Evolutionary conservation across 2,329 filamentous ascomycete species (phyloP).

Genomic region (Paecilomyces sp.): DNA sequence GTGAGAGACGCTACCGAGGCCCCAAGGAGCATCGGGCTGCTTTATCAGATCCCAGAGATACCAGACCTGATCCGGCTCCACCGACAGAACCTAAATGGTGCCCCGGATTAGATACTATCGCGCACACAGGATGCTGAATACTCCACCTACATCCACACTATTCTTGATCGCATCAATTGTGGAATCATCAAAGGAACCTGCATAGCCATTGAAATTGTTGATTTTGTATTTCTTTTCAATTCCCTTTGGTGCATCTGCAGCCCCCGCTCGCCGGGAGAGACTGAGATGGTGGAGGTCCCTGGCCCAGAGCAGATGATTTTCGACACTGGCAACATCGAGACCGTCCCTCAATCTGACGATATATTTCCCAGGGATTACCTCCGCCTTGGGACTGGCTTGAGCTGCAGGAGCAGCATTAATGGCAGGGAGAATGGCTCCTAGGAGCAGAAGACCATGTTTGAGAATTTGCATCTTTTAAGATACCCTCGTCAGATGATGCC

Average conservation of each 20-base stretch:
- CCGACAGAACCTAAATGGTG: constrained; percentile 13
- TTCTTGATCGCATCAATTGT: constrained; percentile 34
- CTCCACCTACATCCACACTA: constrained; percentile 22
- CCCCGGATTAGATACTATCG: neutral
- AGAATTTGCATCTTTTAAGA: neutral
- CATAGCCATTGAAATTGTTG: constrained; percentile 36
- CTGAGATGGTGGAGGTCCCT: constrained; percentile 30
- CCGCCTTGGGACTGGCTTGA: neutral
- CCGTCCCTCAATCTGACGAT: constrained; percentile 21
- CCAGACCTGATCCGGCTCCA: constrained; percentile 19
- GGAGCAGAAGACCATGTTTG: neutral
- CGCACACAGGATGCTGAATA: constrained; percentile 1
- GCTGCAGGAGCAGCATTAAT: neutral
- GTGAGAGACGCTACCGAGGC: constrained; percentile 28
- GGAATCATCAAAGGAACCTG: constrained; percentile 38
- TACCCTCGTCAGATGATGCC: neutral
- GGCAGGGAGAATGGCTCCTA: neutral
- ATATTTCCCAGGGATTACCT: constrained; percentile 15
- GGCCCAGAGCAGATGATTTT: constrained; percentile 22
- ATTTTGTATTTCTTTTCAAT: constrained; percentile 39
- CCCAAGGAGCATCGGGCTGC: constrained; percentile 23
- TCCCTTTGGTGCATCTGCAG: constrained; percentile 15
- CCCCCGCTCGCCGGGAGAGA: constrained; percentile 23
- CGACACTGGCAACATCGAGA: constrained; percentile 21
- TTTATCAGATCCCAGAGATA: constrained; percentile 12